Base-by-base conservation (phyloP, 495 filamentous ascomycete species). In the Aspergillus carlsbadensis region DNA sequence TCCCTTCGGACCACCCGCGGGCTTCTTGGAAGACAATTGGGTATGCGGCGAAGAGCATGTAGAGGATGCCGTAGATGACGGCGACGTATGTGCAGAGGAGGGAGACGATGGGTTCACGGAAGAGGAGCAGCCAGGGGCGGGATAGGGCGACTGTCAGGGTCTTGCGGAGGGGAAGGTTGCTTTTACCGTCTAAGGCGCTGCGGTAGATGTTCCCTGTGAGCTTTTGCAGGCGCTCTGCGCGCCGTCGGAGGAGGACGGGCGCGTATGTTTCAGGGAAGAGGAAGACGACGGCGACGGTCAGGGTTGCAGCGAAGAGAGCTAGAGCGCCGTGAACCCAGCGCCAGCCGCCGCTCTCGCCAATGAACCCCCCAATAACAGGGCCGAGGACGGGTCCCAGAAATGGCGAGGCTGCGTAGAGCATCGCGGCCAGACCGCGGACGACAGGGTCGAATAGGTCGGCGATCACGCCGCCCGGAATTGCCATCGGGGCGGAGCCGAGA, bases 21-120 rank as follows among this genome's bases (percentile, higher is more conserved):
- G 84, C 63, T 18, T 83, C 66, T 21, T 82, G 75, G 71, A 89
- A 96, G 52, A 96, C 86, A 49, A 95, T 87, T 3, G 92, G 92
- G 65, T 77, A 80, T 17, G 89, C 89, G 24, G 90, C 84, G 71
- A 96, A 96, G 61, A 94, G 79, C 56, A 96, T 82, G 69, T 93
- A 96, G 6, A 93, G 70, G 20, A 89, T 85, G 6, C 88, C 86
- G 62, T 91, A 92, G 10, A 85, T 72, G 55, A 91, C 81, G 40
- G 87, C 83, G 71, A 91, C 82, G 67, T 92, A 93, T 3, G 89
- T 57, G 13, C 82, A 85, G 15, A 88, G 78, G 18, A 87, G 67
- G 57, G 84, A 76, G 37, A 85, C 81, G 56, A 90, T 87, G 6
- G 86, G 83, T 57, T 81, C 78, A 43, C 51, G 59, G 58, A 80